These are phyloP conservation scores for Vanderwaltozyma polyspora DNA, from an alignment of 805 yeast genomes.

Conservation along the genomic window DNA sequence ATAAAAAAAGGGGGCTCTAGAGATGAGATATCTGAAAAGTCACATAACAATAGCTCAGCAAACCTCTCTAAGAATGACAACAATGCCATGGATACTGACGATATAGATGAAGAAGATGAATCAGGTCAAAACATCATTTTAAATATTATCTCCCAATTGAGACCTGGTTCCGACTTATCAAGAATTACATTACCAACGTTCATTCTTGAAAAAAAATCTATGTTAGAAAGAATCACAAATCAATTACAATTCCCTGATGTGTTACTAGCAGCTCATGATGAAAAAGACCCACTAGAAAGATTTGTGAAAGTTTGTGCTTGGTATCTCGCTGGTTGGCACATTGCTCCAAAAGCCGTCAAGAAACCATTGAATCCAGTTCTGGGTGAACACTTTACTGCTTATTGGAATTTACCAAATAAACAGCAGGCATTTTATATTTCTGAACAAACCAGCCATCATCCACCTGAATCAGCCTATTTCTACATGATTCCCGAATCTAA, in stretches of 20 bases:
- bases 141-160: constrained; percentile 80
- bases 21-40: too few relatives aligned
- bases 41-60: not conserved
- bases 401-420: constrained; percentile 76
- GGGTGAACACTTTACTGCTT: constrained; percentile 84
- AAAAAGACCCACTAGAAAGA: constrained; percentile 50
- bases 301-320: constrained; percentile 69
- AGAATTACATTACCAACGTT: constrained; percentile 92
- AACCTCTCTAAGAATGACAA: not conserved
- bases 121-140: constrained; percentile 79
- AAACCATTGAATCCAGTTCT: constrained; percentile 92
- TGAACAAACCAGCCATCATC: constrained; percentile 96
- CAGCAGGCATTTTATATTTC: constrained; percentile 73
- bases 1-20: not conserved
- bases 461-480: constrained; percentile 94
- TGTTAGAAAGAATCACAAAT: constrained; percentile 92
- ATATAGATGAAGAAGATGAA: constrained; percentile 84
- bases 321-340: constrained; percentile 96
- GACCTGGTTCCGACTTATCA: constrained; percentile 86
- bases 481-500: constrained; percentile 71
- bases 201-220: constrained; percentile 85
- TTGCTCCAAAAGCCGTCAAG: constrained; percentile 96
- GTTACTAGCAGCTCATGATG: constrained; percentile 53
- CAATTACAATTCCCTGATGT: constrained; percentile 71
- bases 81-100: constrained; percentile 37